Base-by-base conservation (phyloP, 2,329 filamentous ascomycete genomes). In the Fusarium redolens region DNA sequence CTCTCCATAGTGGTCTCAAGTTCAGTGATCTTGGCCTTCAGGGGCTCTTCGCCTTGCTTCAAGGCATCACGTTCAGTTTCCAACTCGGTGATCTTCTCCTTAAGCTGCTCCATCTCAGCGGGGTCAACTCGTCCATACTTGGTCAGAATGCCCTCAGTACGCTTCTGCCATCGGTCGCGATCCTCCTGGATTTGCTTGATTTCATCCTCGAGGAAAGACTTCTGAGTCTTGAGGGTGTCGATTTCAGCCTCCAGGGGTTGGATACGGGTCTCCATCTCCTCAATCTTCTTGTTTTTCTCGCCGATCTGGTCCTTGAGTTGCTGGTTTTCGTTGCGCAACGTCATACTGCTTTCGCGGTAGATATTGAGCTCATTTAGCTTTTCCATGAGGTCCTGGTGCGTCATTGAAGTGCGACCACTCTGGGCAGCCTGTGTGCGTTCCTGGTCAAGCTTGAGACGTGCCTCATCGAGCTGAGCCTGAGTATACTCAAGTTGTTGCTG, bases 111-210 rank as follows among this genome's bases (percentile, higher is more conserved):
- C 79, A 98, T 89, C 79, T 98, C 96, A 6, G 93, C 94, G 47
- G 96, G 96, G 79, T 99, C 96, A 58, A 97, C 94, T 62, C 96
- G 93, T 75, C 97, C 95, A 79, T 98, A 98, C 80, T 97, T 98
- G 74, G 94, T 95, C 56, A 99, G 89, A 69, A 99, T 98, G 75
- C 97, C 94, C 79, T 98, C 95, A 3, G 95, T 97, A 30, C 96
- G 92, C 85, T 98, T 96, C 82, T 97, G 95, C 93, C 96, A 98
- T 65, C 94, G 90, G 79, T 98, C 96, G 20, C 96, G 92, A 79
- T 98, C 96, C 77, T 96, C 93, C 74, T 97, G 93, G 14, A 98
- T 87, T 71, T 98, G 89, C 78, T 93, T 94, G 79, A 98, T 90
- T 79, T 98, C 96, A 17, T 94, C 94, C 74, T 97, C 92, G 77